Base-by-base conservation (phyloP, 441 rosid genomes). In the Croton setiger region DNA sequence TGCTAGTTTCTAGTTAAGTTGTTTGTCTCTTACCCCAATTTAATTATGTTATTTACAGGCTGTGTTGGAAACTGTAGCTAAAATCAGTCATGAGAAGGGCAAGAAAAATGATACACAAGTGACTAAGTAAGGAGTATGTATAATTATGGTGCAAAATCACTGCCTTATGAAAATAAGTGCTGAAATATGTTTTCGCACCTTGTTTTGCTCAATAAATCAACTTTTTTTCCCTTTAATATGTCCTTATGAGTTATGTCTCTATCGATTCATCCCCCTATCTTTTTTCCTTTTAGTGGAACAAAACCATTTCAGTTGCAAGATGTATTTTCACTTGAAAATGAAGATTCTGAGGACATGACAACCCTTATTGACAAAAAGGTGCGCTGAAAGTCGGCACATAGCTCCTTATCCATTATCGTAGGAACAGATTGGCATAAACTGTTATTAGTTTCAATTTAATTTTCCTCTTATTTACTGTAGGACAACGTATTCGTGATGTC, bases 361-460 rank as follows among this genome's bases (percentile, higher is more conserved):
- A 90, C 98, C 73, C 81, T 95, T 74, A 90, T 95, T 77, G 99
- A 95, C 85, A 95, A 90, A 69, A 89, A 89, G 95, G 99, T 93
- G 44, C 5, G 68, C 59, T 35, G 52, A 63, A 67, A 60, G 61
- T 64, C 31, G 13, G 5, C 13, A 15, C 36, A 57, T 21, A 44
- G 64, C 49, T 59, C 43, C 63, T 67, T 43, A 20, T 59, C 59
- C 43, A 37, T 23, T 69, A 54, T 15, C 12, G 43, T 61, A 59
- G 66, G 20, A 49, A 58, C 56, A 64, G 49, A 57, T 60, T 65
- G 41, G 37, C 43, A 52, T 14, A 15, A 23, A 11, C 54, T 33
- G 51, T 13, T 2, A 8, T 7, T 18, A 57, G 11, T 60, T 47
- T 68, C 33, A 60, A 20, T 67, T 54, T 75, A 75, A 60, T 20